Base-by-base conservation (phyloP, 2,329 filamentous ascomycete genomes). In the Exophiala lecanii-corni region DNA sequence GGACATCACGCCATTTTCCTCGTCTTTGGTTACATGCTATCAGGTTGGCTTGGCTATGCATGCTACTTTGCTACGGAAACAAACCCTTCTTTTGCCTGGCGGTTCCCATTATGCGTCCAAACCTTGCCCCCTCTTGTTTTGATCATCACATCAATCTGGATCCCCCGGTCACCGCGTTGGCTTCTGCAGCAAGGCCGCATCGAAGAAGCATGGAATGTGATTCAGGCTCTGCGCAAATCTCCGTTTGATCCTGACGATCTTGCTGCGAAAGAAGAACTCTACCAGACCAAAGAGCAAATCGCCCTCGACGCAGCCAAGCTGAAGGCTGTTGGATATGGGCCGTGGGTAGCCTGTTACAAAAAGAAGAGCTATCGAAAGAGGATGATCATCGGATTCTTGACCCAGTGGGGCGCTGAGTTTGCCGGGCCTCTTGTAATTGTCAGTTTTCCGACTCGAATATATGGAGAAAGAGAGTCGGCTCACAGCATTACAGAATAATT, bases 371-470 rank as follows among this genome's bases (percentile, higher is more conserved):
- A 73, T 47, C 61, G 72, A 13, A 75, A 72, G 59, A 61, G 73
- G 1, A 72, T 75, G 69, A 61, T 66, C 1, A 71, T 75, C 31
- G 71, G 71, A 0, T 75, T 75, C 47, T 57, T 75, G 25, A 75
- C 71, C 0, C 72, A 74, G 50, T 75, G 71, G 70, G 72, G 71
- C 16, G 71, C 72, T 2, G 71, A 75, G 40, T 75, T 74, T 53
- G 70, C 66, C n/a, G 72, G 72, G 0, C 70, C 71, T 9, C 60
- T 75, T 1, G 70, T 75, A 12, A 74, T 75, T 41, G 70, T 72
- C 43, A 56, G 68, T 64, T 5, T n/a, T 23, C 15, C n/a, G 4
- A 20, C 12, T 13, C 15, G n/a, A n/a, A n/a, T n/a, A n/a, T 16
- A 9, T 20, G 9, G 10, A 17, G 36, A 12, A n/a, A 12, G 17